Evolutionary conservation across 2,329 filamentous ascomycete species (phyloP).

Genomic region (Nemania sp.): DNA sequence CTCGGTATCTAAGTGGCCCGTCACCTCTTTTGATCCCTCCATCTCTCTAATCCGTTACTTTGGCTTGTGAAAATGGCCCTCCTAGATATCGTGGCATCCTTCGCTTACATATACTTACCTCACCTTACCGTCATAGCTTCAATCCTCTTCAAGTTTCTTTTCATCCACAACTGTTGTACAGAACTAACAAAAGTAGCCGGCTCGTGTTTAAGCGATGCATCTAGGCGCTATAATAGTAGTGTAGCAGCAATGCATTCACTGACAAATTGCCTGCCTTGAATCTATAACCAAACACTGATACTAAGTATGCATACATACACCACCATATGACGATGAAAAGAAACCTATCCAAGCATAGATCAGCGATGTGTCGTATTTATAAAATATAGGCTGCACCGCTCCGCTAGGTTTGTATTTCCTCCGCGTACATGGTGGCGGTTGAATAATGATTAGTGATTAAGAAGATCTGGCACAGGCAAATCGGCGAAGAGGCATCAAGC

Average conservation of each 20-base stretch:
- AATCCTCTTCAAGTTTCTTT: background rate
- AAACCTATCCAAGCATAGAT: background rate
- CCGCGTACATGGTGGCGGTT: background rate
- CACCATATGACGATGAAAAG: background rate
- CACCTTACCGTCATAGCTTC: background rate
- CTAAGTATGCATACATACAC: no score
- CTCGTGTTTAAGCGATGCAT: background rate
- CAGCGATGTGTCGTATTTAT: constrained; percentile 17
- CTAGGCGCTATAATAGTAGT: background rate
- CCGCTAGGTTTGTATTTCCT: no score
- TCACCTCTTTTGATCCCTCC: constrained; percentile 6
- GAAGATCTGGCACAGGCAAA: background rate
- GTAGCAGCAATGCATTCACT: background rate
- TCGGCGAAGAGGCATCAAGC: constrained; percentile 7
- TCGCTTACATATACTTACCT: background rate
- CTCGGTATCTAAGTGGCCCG: constrained; percentile 32
- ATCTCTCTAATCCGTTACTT: constrained; percentile 5
- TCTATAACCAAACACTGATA: background rate
- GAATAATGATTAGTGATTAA: constrained; percentile 12
- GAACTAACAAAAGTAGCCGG: background rate
- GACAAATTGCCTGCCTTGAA: constrained; percentile 7
- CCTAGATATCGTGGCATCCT: background rate
- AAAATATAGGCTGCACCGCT: background rate
- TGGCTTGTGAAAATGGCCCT: constrained; percentile 37
- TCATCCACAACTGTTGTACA: background rate